Evolutionary conservation across 306 rosid species (phyloP).

Genomic region (Pterocarpus santalinus): DNA sequence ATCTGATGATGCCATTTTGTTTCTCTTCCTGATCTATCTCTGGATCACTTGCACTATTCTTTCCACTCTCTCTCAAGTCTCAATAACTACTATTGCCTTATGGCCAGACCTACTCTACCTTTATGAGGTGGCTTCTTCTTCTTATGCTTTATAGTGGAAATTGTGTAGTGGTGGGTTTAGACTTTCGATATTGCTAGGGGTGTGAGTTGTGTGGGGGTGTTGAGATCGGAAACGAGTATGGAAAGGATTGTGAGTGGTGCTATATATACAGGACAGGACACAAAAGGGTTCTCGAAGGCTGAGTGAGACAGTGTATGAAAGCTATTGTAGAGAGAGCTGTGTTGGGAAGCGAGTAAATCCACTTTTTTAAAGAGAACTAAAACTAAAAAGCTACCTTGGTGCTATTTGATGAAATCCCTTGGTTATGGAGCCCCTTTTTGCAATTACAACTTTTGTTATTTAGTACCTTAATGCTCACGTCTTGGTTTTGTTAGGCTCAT

Average conservation of each 20-base stretch:
- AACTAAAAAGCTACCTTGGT: conserved; percentile 4
- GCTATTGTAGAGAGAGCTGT: conserved; percentile 61
- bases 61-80: not conserved
- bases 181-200: not conserved
- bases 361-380: conserved; percentile 50
- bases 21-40: not conserved
- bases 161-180: not conserved
- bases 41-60: not conserved
- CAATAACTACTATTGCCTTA: not conserved
- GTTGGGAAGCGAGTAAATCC: conserved; percentile 66
- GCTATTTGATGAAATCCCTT: conserved; percentile 48
- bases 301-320: conserved; percentile 60
- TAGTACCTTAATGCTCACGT: conserved; percentile 44
- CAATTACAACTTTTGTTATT: conserved; percentile 56
- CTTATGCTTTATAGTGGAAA: not conserved
- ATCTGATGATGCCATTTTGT: conserved; percentile 64
- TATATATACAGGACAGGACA: conserved; percentile 54
- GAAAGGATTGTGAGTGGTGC: conserved; percentile 26
- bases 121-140: not conserved
- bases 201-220: not conserved
- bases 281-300: conserved; percentile 64
- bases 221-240: conserved; percentile 38
- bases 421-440: conserved; percentile 58
- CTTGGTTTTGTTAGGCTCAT: conserved; percentile 27
- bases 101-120: not conserved